Conservation (phyloP, 768 basidiomycete species). For the Paxillus ammoniavirescens region DNA sequence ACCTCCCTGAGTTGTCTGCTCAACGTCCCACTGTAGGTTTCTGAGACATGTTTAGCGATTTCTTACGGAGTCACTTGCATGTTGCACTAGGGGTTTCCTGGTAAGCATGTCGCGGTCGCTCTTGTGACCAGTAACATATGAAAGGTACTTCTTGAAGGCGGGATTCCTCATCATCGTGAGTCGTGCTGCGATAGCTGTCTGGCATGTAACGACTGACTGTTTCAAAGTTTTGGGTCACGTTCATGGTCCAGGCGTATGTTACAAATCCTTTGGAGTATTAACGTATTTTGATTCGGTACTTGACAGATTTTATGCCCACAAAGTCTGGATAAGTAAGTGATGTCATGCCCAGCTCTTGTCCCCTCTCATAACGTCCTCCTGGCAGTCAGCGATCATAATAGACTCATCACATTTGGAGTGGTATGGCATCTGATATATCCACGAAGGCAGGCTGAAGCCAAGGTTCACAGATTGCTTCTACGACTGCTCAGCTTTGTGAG, state of each 20-base stretch:
- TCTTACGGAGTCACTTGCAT: neutral
- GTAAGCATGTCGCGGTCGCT: neutral
- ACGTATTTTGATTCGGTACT: neutral
- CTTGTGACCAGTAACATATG: neutral
- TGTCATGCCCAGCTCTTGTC: too few species aligned
- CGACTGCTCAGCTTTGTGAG: too few species aligned
- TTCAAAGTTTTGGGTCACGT: conserved; percentile 14
- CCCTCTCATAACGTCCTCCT: too few species aligned
- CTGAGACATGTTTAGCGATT: neutral
- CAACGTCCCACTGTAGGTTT: neutral
- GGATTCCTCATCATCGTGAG: conserved; percentile 10
- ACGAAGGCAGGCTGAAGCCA: too few species aligned
- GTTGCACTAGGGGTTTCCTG: neutral
- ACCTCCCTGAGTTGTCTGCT: neutral
- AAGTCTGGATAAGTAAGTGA: too few species aligned
- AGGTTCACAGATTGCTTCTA: too few species aligned
- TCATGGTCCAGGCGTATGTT: conserved; percentile 20
- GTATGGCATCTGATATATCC: too few species aligned
- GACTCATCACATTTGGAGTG: too few species aligned
- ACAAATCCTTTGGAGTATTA: too few species aligned
- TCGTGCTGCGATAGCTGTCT: neutral
- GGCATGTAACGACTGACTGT: neutral
- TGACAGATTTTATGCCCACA: too few species aligned
- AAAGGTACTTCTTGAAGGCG: neutral
- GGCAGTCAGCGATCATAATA: too few species aligned